These are phyloP conservation scores for Stramenopiles sp. DNA, from an alignment of 352 stramenopile species.

Conservation along the genomic window DNA sequence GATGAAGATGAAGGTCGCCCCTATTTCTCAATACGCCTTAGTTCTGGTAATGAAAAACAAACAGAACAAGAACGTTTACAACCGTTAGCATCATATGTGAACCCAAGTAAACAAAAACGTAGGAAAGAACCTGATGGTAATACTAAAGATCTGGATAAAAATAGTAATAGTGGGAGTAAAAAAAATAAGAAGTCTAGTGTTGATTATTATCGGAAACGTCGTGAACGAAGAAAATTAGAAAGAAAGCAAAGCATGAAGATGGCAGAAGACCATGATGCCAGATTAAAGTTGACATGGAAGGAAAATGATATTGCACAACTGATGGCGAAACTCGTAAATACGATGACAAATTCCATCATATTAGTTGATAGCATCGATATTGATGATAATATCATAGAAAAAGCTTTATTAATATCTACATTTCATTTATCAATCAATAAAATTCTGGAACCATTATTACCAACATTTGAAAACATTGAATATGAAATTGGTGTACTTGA, in stretches of 20 bases:
- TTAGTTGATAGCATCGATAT: background rate
- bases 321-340: background rate
- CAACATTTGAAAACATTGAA: background rate
- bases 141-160: background rate
- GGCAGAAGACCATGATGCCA: no score
- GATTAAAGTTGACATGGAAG: background rate
- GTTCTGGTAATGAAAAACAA: background rate
- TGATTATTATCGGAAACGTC: background rate
- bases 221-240: background rate
- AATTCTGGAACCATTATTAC: background rate
- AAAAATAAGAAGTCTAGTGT: background rate
- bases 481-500: background rate
- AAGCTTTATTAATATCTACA: background rate
- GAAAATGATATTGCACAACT: background rate
- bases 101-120: background rate
- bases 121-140: background rate
- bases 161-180: background rate
- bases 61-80: background rate
- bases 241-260: background rate
- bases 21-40: background rate
- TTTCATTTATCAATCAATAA: background rate
- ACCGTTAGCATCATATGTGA: slow-evolving; percentile 4
- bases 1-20: background rate
- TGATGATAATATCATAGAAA: background rate
- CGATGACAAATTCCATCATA: background rate